Evolutionary conservation across 1,284 basidiomycete species (phyloP).

Genomic region (Puccinia hordei): DNA sequence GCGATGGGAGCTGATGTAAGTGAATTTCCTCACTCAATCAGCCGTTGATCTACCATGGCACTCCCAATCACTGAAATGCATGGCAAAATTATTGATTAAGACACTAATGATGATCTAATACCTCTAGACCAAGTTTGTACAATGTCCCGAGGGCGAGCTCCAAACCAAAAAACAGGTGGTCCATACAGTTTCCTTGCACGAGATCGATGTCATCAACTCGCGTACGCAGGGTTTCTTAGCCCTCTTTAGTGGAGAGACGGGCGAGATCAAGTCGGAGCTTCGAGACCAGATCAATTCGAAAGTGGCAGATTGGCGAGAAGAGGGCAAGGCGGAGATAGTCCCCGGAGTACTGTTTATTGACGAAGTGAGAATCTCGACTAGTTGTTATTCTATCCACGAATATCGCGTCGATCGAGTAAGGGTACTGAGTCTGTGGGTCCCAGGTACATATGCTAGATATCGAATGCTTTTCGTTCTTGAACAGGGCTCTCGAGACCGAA

Average conservation of each 20-base stretch:
- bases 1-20: constrained; percentile 96
- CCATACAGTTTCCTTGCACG: constrained; percentile 94
- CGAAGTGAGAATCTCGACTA: constrained; percentile 1
- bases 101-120: background rate
- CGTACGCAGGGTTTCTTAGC: constrained; percentile 82
- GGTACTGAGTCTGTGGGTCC: constrained; percentile 61
- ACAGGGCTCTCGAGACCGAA: constrained; percentile 90
- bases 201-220: constrained; percentile 99
- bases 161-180: constrained; percentile 96
- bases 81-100: background rate
- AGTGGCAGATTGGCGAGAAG: constrained; percentile 96
- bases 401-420: background rate
- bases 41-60: no score
- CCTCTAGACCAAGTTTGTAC: constrained; percentile 87
- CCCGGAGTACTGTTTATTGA: constrained; percentile 73
- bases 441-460: constrained; percentile 99
- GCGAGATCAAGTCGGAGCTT: constrained; percentile 96
- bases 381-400: background rate
- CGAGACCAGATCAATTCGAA: constrained; percentile 95
- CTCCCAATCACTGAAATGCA: background rate
- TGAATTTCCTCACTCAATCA: background rate
- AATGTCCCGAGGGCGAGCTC: constrained; percentile 95
- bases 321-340: constrained; percentile 96
- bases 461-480: constrained; percentile 98
- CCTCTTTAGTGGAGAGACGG: constrained; percentile 79